These are phyloP conservation scores for Podila horticola DNA, from an alignment of 192 early-diverging fungal genomes.

Conservation along the genomic window DNA sequence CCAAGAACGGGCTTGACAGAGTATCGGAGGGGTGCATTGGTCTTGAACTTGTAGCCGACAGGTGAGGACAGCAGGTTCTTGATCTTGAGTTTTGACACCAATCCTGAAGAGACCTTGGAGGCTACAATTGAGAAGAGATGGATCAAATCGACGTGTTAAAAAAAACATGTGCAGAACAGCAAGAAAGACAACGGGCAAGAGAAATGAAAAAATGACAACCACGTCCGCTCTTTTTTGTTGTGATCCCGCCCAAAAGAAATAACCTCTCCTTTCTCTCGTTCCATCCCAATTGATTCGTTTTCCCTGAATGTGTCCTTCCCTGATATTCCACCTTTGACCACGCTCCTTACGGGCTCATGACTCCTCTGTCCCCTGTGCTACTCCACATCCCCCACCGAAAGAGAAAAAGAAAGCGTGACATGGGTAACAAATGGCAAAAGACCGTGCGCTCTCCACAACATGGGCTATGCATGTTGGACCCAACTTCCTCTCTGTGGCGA, in stretches of 20 bases:
- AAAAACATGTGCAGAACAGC: not conserved
- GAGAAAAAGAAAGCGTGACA: too few relatives aligned
- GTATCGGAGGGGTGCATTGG: conserved; percentile 55
- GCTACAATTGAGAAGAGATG: conserved; percentile 16
- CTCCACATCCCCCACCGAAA: too few relatives aligned
- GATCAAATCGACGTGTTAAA: not conserved
- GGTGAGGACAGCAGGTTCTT: conserved; percentile 35
- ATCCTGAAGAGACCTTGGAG: conserved; percentile 50
- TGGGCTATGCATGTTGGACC: too few relatives aligned
- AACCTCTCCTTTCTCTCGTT: not conserved
- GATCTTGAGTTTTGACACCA: conserved; percentile 54
- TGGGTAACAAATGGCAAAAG: too few relatives aligned
- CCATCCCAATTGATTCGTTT: too few relatives aligned
- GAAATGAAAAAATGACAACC: not conserved
- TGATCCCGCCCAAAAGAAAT: not conserved
- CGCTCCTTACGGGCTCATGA: too few relatives aligned
- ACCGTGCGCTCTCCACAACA: too few relatives aligned
- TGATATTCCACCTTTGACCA: too few relatives aligned
- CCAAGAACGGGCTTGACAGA: conserved; percentile 58
- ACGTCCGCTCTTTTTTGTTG: not conserved
- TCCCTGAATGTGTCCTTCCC: too few relatives aligned
- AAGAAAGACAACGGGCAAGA: not conserved
- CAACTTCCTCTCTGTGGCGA: too few relatives aligned
- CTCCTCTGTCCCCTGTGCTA: too few relatives aligned
- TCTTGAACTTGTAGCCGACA: conserved; percentile 62